Evolutionary conservation across 2,329 filamentous ascomycete genomes (phyloP).

Genomic region (Penicillium sp.): DNA sequence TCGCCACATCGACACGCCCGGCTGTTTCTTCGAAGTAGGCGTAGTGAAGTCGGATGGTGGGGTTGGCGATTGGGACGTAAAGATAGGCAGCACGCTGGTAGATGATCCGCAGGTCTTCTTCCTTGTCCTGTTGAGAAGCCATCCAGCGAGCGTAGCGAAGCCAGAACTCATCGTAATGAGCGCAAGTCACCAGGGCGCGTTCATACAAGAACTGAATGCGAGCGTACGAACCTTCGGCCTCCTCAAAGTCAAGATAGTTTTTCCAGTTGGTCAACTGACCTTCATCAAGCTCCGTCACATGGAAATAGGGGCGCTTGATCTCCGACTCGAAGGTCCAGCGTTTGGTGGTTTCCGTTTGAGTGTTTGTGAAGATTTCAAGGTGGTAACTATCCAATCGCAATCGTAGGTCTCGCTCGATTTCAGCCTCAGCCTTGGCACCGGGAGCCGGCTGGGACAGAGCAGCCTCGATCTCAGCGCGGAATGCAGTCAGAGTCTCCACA

Average conservation of each 20-base stretch:
- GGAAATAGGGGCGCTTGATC: constrained; percentile 95
- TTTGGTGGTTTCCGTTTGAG: constrained; percentile 85
- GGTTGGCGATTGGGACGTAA: constrained; percentile 83
- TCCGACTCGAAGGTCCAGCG: constrained; percentile 94
- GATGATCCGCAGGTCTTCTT: constrained; percentile 88
- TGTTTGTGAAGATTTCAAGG: constrained; percentile 76
- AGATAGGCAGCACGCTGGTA: constrained; percentile 83
- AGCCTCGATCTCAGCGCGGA: constrained; percentile 70
- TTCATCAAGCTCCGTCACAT: constrained; percentile 89
- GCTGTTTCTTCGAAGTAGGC: constrained; percentile 91
- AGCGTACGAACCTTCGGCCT: constrained; percentile 74
- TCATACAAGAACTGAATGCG: constrained; percentile 86
- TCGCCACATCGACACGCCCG: constrained; percentile 73
- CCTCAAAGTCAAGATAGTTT: constrained; percentile 96
- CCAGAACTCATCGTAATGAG: constrained; percentile 98
- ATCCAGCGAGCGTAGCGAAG: constrained; percentile 97
- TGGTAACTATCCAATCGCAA: constrained; percentile 77
- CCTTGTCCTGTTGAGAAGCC: constrained; percentile 74
- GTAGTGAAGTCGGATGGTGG: constrained; percentile 83
- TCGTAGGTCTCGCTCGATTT: constrained; percentile 81
- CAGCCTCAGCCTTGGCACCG: constrained; percentile 65
- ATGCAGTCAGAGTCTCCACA: constrained; percentile 65
- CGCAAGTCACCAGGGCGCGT: constrained; percentile 86
- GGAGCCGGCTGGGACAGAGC: constrained; percentile 45
- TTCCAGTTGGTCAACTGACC: constrained; percentile 85